Evolutionary conservation across 192 early-diverging fungal genomes (phyloP).

Genomic region (Kickxella alabastrina): DNA sequence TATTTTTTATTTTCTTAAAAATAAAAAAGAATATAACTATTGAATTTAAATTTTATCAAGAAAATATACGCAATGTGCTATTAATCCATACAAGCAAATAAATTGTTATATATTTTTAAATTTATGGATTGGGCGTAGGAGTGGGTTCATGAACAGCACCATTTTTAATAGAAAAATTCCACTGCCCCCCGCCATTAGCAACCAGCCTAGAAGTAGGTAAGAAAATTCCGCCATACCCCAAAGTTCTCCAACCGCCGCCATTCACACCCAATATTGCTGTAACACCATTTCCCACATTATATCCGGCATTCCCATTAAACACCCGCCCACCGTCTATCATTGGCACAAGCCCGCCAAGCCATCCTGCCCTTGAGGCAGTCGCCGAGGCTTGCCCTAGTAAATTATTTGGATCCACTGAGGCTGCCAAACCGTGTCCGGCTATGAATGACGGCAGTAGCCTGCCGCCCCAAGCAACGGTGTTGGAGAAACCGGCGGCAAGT

Average conservation of each 20-base stretch:
- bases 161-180: constrained; percentile 11
- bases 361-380: constrained; percentile 23
- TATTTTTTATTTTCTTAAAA: not conserved
- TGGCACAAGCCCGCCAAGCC: constrained; percentile 12
- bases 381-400: constrained; percentile 10
- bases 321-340: constrained; percentile 9
- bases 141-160: constrained; percentile 7
- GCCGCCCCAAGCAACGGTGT: constrained; percentile 19
- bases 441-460: constrained; percentile 6
- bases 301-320: constrained; percentile 6
- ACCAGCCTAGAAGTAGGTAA: constrained; percentile 8
- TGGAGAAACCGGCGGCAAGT: constrained; percentile 10
- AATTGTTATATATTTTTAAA: not conserved
- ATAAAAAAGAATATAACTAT: not conserved
- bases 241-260: constrained; percentile 4
- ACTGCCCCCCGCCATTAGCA: constrained; percentile 9
- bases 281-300: constrained; percentile 6
- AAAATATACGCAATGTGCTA: not conserved
- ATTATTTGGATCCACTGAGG: constrained; percentile 9
- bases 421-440: constrained; percentile 6
- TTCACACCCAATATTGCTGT: constrained; percentile 1
- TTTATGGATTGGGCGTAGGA: not conserved
- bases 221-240: constrained; percentile 30
- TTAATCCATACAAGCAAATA: not conserved
- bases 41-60: not conserved